Evolutionary conservation across 2,329 filamentous ascomycete species (phyloP).

Genomic region (Aureobasidium lini): DNA sequence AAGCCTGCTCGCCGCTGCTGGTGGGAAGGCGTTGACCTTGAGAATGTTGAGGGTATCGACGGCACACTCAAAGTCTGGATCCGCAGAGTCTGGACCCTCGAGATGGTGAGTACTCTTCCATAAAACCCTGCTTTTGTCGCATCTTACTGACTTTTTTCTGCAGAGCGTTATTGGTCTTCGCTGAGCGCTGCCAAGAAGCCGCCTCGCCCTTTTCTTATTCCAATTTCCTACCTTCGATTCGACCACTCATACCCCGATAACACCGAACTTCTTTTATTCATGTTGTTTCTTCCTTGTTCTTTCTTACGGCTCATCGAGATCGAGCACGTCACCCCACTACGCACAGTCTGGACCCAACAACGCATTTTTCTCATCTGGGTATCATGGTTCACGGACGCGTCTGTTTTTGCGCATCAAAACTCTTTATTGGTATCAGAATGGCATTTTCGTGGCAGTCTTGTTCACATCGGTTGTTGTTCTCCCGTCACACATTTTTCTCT

Average conservation of each 20-base stretch:
- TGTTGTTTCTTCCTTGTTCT: not conserved
- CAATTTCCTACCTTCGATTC: conserved; percentile 7
- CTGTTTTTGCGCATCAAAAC: not conserved
- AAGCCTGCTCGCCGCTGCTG: conserved; percentile 94
- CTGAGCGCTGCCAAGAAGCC: conserved; percentile 2
- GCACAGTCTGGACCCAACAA: not conserved
- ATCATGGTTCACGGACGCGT: conserved; percentile 6
- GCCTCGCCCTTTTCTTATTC: not conserved
- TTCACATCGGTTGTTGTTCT: no score
- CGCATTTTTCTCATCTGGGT: not conserved
- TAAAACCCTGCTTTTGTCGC: not conserved
- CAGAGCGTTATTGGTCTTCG: conserved; percentile 23
- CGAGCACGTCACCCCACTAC: not conserved
- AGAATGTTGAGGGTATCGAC: conserved; percentile 81
- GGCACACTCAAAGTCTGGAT: conserved; percentile 98
- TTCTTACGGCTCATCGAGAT: not conserved
- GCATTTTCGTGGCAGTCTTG: not conserved
- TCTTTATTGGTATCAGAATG: not conserved
- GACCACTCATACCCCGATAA: conserved; percentile 11
- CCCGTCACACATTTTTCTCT: no score
- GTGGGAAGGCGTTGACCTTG: conserved; percentile 96
- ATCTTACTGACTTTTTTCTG: not conserved
- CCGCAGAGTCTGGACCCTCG: conserved; percentile 91
- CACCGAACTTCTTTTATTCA: conserved; percentile 9
- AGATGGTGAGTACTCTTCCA: conserved; percentile 58